A percentile compares a stretch with the other conserved stretches of the same genome.
Evolutionary conservation across 1,284 basidiomycete genomes (phyloP).

Genomic region (Mycena citricolor): DNA sequence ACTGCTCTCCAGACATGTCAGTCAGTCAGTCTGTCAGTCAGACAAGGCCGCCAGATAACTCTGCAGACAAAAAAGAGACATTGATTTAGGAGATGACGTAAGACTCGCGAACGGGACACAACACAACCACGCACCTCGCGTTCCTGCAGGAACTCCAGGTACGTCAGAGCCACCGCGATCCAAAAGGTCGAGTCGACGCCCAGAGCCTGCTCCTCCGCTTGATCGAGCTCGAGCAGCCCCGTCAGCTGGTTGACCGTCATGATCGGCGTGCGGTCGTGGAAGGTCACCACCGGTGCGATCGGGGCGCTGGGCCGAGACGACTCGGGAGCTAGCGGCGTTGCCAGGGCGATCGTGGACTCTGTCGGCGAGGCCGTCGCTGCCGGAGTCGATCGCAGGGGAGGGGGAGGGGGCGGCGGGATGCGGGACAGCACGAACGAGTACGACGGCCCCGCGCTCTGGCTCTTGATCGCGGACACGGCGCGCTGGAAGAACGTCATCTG

Average conservation of each 20-base stretch:
- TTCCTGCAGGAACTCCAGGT: slow-evolving; percentile 73
- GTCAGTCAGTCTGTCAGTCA: slow-evolving; percentile 36
- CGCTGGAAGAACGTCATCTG: slow-evolving; percentile 52
- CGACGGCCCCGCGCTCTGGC: slow-evolving; percentile 55
- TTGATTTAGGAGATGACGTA: neutral
- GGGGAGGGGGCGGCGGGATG: slow-evolving; percentile 30
- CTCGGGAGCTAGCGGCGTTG: slow-evolving; percentile 24
- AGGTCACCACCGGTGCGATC: slow-evolving; percentile 52
- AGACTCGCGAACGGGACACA: neutral
- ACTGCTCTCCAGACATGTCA: slow-evolving; percentile 9
- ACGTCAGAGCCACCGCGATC: slow-evolving; percentile 69
- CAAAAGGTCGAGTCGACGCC: slow-evolving; percentile 78
- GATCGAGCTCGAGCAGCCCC: slow-evolving; percentile 64
- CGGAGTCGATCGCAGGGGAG: slow-evolving; percentile 16
- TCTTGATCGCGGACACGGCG: slow-evolving; percentile 56
- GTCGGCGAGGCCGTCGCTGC: slow-evolving; percentile 18
- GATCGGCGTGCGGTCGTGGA: slow-evolving; percentile 69
- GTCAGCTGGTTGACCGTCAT: slow-evolving; percentile 56
- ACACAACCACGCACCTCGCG: slow-evolving; percentile 55
- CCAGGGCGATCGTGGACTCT: slow-evolving; percentile 16
- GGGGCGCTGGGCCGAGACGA: slow-evolving; percentile 25
- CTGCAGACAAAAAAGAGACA: slow-evolving; percentile 26
- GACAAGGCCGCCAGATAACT: slow-evolving; percentile 44
- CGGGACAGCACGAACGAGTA: slow-evolving; percentile 64
- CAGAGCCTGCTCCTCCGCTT: slow-evolving; percentile 51